Conservation (phyloP, 805 yeast species). For the Wickerhamiella brachini region DNA sequence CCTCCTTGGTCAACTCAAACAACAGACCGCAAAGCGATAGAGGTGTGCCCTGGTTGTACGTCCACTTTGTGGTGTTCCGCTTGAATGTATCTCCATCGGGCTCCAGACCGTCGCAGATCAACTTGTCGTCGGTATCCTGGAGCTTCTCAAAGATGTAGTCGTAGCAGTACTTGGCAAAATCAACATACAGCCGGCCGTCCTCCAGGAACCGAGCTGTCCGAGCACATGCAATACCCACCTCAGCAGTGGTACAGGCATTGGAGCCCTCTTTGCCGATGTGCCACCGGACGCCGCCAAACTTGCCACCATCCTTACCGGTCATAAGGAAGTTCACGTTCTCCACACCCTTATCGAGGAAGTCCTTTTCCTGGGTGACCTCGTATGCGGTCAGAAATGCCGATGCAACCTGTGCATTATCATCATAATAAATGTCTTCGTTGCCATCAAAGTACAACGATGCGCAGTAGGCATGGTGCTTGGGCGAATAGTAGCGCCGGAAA, state of each 20-base stretch:
- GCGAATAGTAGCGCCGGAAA: constrained; percentile 39
- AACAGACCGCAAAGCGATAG: constrained; percentile 39
- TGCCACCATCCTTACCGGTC: constrained; percentile 39
- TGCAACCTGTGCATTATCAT: constrained; percentile 66
- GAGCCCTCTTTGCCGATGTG: constrained; percentile 46
- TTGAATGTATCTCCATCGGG: constrained; percentile 27
- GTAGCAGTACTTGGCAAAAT: constrained; percentile 46
- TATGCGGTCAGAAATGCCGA: constrained; percentile 50
- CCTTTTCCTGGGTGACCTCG: constrained; percentile 47
- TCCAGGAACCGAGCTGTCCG: constrained; percentile 37
- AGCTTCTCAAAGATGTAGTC: constrained; percentile 42
- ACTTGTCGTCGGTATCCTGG: constrained; percentile 39
- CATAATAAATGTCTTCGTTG: constrained; percentile 53
- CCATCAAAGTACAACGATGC: constrained; percentile 49
- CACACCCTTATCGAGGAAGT: constrained; percentile 40
- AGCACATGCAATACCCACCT: constrained; percentile 48
- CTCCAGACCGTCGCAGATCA: constrained; percentile 49
- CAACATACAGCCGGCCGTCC: constrained; percentile 32
- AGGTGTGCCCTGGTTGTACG: constrained; percentile 57
- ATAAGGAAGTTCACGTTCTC: constrained; percentile 47
- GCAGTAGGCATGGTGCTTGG: constrained; percentile 41
- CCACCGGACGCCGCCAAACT: constrained; percentile 56
- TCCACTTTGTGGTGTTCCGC: constrained; percentile 42
- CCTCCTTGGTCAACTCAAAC: constrained; percentile 37
- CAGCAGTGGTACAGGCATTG: constrained; percentile 55